Evolutionary conservation across 139 green algal genomes (phyloP).

Genomic region (Ettlia oleoabundans): DNA sequence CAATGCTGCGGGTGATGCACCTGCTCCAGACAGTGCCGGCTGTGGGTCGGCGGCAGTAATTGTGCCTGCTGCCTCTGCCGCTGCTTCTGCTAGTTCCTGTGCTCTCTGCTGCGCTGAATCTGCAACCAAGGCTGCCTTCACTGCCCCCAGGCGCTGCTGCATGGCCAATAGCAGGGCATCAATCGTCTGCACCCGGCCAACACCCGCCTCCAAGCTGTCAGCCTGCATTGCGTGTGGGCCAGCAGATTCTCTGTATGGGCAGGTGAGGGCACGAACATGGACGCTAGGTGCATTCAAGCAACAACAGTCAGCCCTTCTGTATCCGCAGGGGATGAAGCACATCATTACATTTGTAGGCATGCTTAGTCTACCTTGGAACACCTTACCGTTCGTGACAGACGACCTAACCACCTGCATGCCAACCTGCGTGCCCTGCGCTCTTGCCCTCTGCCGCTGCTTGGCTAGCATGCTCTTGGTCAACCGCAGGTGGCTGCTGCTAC

Average conservation of each 20-base stretch:
- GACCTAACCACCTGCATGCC: too few relatives aligned
- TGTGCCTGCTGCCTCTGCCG: too few relatives aligned
- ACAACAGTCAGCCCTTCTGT: neutral
- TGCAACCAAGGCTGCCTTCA: neutral
- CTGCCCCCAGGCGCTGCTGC: neutral
- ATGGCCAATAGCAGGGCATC: conserved; percentile 22
- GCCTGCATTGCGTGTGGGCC: neutral
- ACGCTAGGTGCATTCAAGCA: too few relatives aligned
- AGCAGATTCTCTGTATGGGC: neutral
- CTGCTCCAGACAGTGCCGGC: too few relatives aligned
- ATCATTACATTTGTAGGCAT: neutral
- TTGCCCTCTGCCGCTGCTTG: conserved; percentile 8
- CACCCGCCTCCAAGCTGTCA: neutral
- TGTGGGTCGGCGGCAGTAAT: too few relatives aligned
- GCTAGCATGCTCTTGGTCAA: neutral
- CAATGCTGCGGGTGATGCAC: too few relatives aligned
- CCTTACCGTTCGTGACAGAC: too few relatives aligned
- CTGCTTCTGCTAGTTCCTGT: neutral
- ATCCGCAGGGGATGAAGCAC: neutral
- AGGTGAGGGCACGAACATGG: too few relatives aligned
- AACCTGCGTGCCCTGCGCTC: too few relatives aligned
- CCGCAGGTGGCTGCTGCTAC: neutral
- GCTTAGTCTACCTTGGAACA: too few relatives aligned
- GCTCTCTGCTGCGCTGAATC: neutral
- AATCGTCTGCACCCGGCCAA: neutral